Base-by-base conservation (phyloP, 1,284 basidiomycete species). In the Leucoagaricus sp. region DNA sequence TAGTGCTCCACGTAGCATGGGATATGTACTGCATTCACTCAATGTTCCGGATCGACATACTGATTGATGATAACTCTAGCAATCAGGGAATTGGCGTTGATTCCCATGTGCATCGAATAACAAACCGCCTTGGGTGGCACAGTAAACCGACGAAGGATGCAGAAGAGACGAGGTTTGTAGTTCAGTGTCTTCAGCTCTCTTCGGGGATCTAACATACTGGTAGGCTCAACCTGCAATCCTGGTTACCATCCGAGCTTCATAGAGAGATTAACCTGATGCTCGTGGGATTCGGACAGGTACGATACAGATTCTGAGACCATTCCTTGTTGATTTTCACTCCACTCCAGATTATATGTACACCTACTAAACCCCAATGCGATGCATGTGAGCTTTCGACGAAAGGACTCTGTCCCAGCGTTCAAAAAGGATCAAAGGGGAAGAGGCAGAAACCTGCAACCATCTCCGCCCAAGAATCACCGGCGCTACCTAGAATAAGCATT, bases 271-370 rank as follows among this genome's bases (percentile, higher is more conserved):
- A 96, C 68, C 87, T 89, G 48, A 72, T 94, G 72, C 79, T 98
- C 2, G 95, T 97, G 6, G 94, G 95, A 0, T 96, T 97, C 62
- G 95, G 95, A 10, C 96, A 98, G 79, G 90, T 96, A 98, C 79
- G 90, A 91, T 61, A 53, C n/a, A n/a, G n/a, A 71, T 62, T 10
- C 48, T 26, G n/a, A 25, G 34, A 29, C n/a, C 46, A n/a, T 21
- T n/a, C 21, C 21, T 12, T 9, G 8, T 36, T 44, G 46, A n/a
- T 2, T 15, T 46, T 1, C 23, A 33, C 50, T 12, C n/a, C n/a
- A n/a, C n/a, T 23, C 41, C 44, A 92, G 86, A 83, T 80, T 1
- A 80, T 98, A 2, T 98, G 96, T 63, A 75, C 89, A 1, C 93
- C 96, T 1, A 80, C 93, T 7, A 83, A 85, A 0, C 94, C 96